Conservation (phyloP, 495 filamentous ascomycete genomes). For the Annulohypoxylon bovei region DNA sequence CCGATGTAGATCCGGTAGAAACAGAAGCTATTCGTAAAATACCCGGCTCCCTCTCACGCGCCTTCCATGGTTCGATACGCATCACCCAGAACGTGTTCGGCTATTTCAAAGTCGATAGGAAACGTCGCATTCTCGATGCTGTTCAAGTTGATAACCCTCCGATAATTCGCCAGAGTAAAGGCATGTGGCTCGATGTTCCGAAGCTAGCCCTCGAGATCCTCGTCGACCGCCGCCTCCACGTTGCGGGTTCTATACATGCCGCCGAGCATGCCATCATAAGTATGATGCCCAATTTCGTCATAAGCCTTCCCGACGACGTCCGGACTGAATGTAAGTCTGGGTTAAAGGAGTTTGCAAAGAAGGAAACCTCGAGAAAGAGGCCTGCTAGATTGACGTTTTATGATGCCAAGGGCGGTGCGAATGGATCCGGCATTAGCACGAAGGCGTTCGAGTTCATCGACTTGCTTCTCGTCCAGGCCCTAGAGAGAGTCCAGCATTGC, state of each 20-base stretch:
- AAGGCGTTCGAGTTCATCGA: conserved; percentile 96
- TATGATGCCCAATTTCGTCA: conserved; percentile 88
- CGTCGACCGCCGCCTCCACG: conserved; percentile 72
- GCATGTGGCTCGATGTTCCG: conserved; percentile 97
- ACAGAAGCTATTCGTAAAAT: conserved; percentile 84
- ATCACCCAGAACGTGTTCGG: conserved; percentile 90
- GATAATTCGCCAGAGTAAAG: conserved; percentile 82
- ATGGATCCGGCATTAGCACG: conserved; percentile 83
- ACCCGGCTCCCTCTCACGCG: conserved; percentile 56
- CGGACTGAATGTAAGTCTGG: conserved; percentile 90
- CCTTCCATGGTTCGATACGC: conserved; percentile 85
- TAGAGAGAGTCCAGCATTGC: conserved; percentile 75
- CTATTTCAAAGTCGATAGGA: conserved; percentile 93
- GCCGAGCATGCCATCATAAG: conserved; percentile 91
- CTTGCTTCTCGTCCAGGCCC: conserved; percentile 76
- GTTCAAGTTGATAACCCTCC: conserved; percentile 94
- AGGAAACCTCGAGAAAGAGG: conserved; percentile 71
- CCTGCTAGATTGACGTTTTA: conserved; percentile 94
- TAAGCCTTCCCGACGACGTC: conserved; percentile 85
- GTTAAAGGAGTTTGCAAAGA: conserved; percentile 79
- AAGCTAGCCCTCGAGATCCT: conserved; percentile 81
- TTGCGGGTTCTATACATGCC: conserved; percentile 91
- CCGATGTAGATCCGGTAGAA: conserved; percentile 90
- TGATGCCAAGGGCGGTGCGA: conserved; percentile 87
- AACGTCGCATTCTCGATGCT: conserved; percentile 86